Percentiles rank a stretch among this genome's conserved stretches.
phyloP scores from a whole-genome alignment of 345 rosid genomes.

The Odontarrhena argentea region DNA sequence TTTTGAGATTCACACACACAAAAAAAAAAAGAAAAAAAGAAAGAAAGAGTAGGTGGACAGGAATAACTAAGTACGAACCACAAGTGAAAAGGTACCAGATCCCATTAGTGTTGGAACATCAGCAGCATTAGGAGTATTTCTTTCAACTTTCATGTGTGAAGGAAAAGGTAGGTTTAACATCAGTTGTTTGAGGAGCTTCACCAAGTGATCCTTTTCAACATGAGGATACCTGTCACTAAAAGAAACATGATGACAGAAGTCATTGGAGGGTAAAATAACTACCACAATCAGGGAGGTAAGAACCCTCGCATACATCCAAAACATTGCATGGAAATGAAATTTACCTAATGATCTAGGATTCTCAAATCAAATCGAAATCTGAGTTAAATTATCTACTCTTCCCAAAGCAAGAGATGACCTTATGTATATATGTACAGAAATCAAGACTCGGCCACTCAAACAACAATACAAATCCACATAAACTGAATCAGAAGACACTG shows the following conservation, averaged over 20 bases:
- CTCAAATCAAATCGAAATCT: neutral
- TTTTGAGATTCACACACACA: neutral
- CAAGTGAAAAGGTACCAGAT: constrained; percentile 83
- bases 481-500: constrained; percentile 4
- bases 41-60: constrained; percentile 10
- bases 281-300: neutral
- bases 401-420: constrained; percentile 9
- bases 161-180: constrained; percentile 51
- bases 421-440: constrained; percentile 1
- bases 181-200: constrained; percentile 88
- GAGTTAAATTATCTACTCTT: neutral
- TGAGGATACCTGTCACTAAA: constrained; percentile 72
- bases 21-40: no score
- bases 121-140: constrained; percentile 69
- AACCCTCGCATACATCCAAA: constrained; percentile 12
- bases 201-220: constrained; percentile 81
- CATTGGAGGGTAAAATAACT: constrained; percentile 14
- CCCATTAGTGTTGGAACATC: constrained; percentile 93
- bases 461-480: constrained; percentile 8
- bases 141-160: constrained; percentile 49
- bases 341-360: constrained; percentile 5
- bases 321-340: neutral
- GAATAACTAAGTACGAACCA: constrained; percentile 59
- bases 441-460: constrained; percentile 13
- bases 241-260: constrained; percentile 37